Conservation (phyloP, 257 asterid species). For the Solanum okadae region DNA sequence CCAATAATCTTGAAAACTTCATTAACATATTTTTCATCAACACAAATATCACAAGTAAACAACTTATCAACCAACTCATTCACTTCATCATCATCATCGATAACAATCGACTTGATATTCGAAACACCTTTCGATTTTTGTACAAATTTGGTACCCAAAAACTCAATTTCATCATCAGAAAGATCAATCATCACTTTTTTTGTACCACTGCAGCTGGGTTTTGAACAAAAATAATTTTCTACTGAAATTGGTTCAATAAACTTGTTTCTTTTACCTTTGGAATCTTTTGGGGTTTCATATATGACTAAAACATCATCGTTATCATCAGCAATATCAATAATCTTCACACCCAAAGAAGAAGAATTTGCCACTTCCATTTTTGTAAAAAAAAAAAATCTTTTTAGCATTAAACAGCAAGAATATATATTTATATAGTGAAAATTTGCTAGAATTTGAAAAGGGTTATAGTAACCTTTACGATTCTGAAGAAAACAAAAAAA, state of each 20-base stretch:
- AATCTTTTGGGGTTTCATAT: not conserved
- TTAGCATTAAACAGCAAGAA: not conserved
- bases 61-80: not conserved
- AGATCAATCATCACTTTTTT: not conserved
- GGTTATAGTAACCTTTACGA: not conserved
- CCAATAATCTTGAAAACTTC: slow-evolving; percentile 25
- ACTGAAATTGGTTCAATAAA: not conserved
- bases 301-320: not conserved
- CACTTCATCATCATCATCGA: not conserved
- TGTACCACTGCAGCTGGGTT: not conserved
- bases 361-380: not conserved
- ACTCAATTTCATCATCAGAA: not conserved
- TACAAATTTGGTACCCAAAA: not conserved
- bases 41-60: slow-evolving; percentile 26
- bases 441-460: not conserved
- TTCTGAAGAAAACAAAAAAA: not conserved
- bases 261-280: not conserved
- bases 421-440: not conserved
- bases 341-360: not conserved
- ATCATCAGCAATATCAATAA: not conserved
- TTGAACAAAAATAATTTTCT: not conserved
- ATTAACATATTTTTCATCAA: slow-evolving; percentile 24
- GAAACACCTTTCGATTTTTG: not conserved
- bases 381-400: not conserved
- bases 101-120: not conserved